Percentiles rank a stretch among this genome's conserved stretches.
These are phyloP conservation scores for Helianthus annuus DNA, from an alignment of 129 eudicot species.

Conservation along the genomic window DNA sequence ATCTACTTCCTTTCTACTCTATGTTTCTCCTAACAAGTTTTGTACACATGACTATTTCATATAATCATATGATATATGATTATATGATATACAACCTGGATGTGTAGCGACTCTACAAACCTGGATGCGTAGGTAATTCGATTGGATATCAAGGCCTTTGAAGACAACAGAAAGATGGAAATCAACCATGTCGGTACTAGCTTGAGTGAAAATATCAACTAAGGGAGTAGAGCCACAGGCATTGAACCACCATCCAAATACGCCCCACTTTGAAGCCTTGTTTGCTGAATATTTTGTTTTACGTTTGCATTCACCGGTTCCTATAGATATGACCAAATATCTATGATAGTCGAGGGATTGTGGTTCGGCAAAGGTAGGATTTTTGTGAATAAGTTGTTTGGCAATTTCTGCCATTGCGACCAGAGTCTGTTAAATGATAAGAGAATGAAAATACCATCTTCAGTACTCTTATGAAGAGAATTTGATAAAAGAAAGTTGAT, in stretches of 20 bases:
- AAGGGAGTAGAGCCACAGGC: constrained; percentile 40
- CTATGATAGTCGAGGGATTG: constrained; percentile 33
- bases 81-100: too few relatives aligned
- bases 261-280: constrained; percentile 49
- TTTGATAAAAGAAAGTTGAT: too few relatives aligned
- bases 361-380: constrained; percentile 4
- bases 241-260: constrained; percentile 42
- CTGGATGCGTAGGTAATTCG: constrained; percentile 54
- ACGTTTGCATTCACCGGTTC: constrained; percentile 44
- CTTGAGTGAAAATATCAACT: constrained; percentile 45
- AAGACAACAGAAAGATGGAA: constrained; percentile 41
- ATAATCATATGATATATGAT: too few relatives aligned
- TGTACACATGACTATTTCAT: too few relatives aligned
- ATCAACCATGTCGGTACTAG: constrained; percentile 49
- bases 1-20: too few relatives aligned
- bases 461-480: too few relatives aligned
- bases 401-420: constrained; percentile 48
- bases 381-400: constrained; percentile 28
- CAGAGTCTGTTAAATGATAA: constrained; percentile 34
- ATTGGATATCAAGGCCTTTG: constrained; percentile 31
- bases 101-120: constrained; percentile 16
- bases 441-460: background rate
- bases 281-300: constrained; percentile 29
- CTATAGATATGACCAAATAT: constrained; percentile 49
- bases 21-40: too few relatives aligned